Base-by-base conservation (phyloP, 441 rosid species). In the Francoa sonchifolia region DNA sequence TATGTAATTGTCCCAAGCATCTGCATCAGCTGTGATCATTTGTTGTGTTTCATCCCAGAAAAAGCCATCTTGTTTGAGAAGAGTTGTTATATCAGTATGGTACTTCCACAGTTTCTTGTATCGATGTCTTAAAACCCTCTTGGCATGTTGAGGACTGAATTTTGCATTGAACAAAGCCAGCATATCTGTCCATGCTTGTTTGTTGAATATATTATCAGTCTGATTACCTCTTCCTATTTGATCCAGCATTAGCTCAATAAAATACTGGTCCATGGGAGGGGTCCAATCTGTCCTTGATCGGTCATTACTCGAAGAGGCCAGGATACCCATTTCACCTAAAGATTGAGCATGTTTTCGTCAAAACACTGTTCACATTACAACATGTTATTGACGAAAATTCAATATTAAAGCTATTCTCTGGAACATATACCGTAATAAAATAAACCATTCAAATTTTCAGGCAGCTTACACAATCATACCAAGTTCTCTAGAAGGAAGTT, bases 111-210 rank as follows among this genome's bases (percentile, higher is more conserved):
- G 42, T 65, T 83, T 79, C 57, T 73, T 82, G 66, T 67, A 70
- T 28, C 94, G 73, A 50, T 80, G 85, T 60, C 88, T 77, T 55
- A 87, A 66, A 57, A 76, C 86, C 50, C 83, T 62, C 65, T 83
- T 87, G 39, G 70, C 82, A 72, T 77, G 72, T 17, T 72, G 86
- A 64, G 70, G 58, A 40, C 73, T 66, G 48, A 75, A 77, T 54
- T 61, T 79, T 54, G 65, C 68, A 63, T 75, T 82, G 70, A 87
- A 87, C 44, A 68, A 53, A 30, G 58, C 61, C 29, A 79, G 71
- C 88, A 87, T 87, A 36, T 79, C 85, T 4, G 58, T 61, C 96
- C 94, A 82, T 23, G 86, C 92, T 58, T 79, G 86, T 50, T 77
- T 82, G 47, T 44, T 74, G 48, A 82, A 79, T 39, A 73, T 54